Percentiles rank a stretch among this genome's conserved stretches.
These are phyloP conservation scores for Yarrowia sp. DNA, from an alignment of 805 yeast species.

Conservation along the genomic window DNA sequence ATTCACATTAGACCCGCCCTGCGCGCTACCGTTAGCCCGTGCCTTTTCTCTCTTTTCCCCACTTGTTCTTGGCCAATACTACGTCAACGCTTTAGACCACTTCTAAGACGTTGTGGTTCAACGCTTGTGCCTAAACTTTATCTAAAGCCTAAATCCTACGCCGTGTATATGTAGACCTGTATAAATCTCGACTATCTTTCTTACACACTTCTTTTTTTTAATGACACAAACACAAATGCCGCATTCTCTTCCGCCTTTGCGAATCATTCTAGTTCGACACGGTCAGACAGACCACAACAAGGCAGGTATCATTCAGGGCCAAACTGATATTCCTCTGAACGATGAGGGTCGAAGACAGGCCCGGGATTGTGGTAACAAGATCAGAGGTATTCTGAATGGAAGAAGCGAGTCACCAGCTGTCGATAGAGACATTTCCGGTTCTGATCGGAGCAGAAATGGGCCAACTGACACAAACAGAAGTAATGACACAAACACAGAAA, in stretches of 20 bases:
- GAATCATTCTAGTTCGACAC: conserved; percentile 58
- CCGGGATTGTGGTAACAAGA: conserved; percentile 46
- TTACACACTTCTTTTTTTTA: too few species aligned
- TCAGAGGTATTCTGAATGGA: conserved; percentile 30
- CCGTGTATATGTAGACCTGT: neutral
- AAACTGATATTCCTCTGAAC: conserved; percentile 61
- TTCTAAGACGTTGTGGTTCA: neutral
- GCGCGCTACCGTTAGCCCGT: too few species aligned
- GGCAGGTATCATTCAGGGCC: conserved; percentile 74
- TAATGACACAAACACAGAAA: conserved; percentile 33
- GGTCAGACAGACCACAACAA: conserved; percentile 79
- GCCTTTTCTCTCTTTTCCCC: neutral
- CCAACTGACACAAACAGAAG: too few species aligned
- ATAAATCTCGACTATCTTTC: neutral
- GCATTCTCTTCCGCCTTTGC: neutral
- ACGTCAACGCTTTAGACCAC: neutral
- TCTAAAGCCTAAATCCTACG: neutral
- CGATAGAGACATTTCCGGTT: neutral
- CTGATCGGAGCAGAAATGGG: neutral
- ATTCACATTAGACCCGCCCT: too few species aligned
- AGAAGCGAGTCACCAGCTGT: neutral
- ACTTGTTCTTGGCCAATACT: neutral
- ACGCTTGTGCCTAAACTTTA: neutral
- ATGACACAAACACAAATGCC: neutral
- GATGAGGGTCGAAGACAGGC: conserved; percentile 63